Evolutionary conservation across 768 basidiomycete genomes (phyloP).

Genomic region (Tubosaeta sp.): DNA sequence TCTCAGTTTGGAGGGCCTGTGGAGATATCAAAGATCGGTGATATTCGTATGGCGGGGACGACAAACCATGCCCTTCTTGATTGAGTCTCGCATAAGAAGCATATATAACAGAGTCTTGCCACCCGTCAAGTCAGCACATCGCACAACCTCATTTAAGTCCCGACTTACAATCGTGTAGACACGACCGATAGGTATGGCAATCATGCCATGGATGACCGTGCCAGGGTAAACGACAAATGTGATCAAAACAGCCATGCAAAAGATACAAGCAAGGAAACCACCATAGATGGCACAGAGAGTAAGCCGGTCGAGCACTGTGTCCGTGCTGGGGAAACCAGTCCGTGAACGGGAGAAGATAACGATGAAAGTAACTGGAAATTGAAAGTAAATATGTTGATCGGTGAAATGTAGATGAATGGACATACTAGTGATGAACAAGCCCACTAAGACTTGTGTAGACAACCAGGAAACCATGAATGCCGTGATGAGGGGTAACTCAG

Average conservation of each 20-base stretch:
- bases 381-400: not conserved
- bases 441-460: conserved; percentile 40
- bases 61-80: not conserved
- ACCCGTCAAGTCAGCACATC: not conserved
- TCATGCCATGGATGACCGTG: conserved; percentile 35
- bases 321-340: conserved; percentile 48
- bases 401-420: not conserved
- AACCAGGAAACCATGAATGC: conserved; percentile 45
- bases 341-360: conserved; percentile 36
- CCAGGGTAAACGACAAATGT: conserved; percentile 27
- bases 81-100: not conserved
- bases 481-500: conserved; percentile 36
- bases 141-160: no score
- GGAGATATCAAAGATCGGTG: not conserved
- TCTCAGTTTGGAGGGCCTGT: not conserved
- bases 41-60: not conserved
- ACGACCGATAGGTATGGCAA: conserved; percentile 37
- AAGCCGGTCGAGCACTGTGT: conserved; percentile 49
- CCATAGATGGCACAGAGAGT: conserved; percentile 53
- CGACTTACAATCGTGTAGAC: conserved; percentile 42
- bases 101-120: conserved; percentile 1
- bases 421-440: conserved; percentile 41
- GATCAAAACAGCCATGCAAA: conserved; percentile 47
- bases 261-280: conserved; percentile 46
- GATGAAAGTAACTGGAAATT: conserved; percentile 17